Evolutionary conservation across 345 rosid species (phyloP).

Genomic region (Eutrema heterophyllum): DNA sequence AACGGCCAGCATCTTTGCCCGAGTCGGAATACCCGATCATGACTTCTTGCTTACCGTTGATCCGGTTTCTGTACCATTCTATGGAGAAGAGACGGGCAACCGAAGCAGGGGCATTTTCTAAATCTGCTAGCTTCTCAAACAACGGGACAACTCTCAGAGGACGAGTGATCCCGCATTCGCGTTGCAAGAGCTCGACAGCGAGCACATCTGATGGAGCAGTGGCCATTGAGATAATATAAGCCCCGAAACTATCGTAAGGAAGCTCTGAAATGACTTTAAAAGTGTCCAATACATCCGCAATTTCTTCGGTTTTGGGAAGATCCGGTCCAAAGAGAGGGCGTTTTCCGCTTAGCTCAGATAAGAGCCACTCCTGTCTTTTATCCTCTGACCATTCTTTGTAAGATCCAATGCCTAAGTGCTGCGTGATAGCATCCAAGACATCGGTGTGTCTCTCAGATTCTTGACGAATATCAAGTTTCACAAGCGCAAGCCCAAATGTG

Average conservation of each 20-base stretch:
- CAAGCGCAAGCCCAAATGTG: constrained; percentile 92
- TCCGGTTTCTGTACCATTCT: constrained; percentile 83
- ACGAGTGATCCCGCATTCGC: constrained; percentile 74
- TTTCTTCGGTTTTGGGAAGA: constrained; percentile 91
- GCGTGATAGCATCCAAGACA: constrained; percentile 85
- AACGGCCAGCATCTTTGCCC: constrained; percentile 94
- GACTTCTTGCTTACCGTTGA: constrained; percentile 93
- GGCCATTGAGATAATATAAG: constrained; percentile 96
- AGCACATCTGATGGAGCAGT: constrained; percentile 93
- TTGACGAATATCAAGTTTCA: constrained; percentile 90
- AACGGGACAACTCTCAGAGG: constrained; percentile 93
- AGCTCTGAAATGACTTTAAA: constrained; percentile 81
- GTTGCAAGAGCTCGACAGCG: constrained; percentile 91
- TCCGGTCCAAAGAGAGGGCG: constrained; percentile 96
- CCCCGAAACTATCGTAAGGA: constrained; percentile 81
- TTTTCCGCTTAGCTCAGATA: constrained; percentile 82
- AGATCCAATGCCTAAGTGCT: constrained; percentile 72
- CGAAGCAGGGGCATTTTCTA: constrained; percentile 92
- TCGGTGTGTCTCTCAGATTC: constrained; percentile 95
- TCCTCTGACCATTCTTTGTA: constrained; percentile 91
- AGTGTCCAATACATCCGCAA: constrained; percentile 81
- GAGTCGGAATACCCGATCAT: constrained; percentile 99
- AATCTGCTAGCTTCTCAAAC: constrained; percentile 94
- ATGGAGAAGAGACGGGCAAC: constrained; percentile 88
- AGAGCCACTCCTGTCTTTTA: constrained; percentile 79